Conservation (phyloP, 768 basidiomycete genomes). For the Phlebiopsis flavidoalba region DNA sequence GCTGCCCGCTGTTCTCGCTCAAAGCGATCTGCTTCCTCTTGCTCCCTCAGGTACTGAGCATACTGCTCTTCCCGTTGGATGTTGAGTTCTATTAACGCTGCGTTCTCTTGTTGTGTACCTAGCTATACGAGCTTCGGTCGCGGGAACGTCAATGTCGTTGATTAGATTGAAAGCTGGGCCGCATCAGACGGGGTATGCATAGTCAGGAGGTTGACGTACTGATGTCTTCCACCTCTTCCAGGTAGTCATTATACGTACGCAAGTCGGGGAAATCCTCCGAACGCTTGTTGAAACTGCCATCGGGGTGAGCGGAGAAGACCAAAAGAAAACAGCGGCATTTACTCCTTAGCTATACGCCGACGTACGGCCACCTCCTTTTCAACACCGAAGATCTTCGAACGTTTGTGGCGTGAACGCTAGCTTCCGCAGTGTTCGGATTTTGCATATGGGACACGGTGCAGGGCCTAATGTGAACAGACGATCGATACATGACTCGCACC, state of each 20-base stretch:
- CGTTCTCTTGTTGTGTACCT: slow-evolving; percentile 78
- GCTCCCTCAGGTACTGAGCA: slow-evolving; percentile 62
- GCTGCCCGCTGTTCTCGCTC: slow-evolving; percentile 67
- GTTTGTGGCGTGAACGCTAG: slow-evolving; percentile 94
- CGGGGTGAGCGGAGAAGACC: not conserved
- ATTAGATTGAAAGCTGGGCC: slow-evolving; percentile 90
- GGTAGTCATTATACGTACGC: slow-evolving; percentile 86
- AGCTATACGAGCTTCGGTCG: slow-evolving; percentile 81
- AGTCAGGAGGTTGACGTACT: slow-evolving; percentile 36
- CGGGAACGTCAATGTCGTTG: slow-evolving; percentile 73
- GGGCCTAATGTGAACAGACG: slow-evolving; percentile 93
- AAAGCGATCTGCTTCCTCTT: slow-evolving; percentile 73
- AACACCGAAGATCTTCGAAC: slow-evolving; percentile 85
- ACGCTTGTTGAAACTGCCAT: slow-evolving; percentile 85
- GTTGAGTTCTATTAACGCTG: slow-evolving; percentile 79
- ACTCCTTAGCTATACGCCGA: slow-evolving; percentile 88
- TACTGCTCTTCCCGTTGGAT: slow-evolving; percentile 77
- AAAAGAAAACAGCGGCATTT: slow-evolving; percentile 19
- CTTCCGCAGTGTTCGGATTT: slow-evolving; percentile 80
- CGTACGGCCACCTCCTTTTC: slow-evolving; percentile 94
- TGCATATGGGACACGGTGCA: slow-evolving; percentile 93
- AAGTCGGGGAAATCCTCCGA: slow-evolving; percentile 83
- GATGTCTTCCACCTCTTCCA: slow-evolving; percentile 94
- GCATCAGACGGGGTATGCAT: slow-evolving; percentile 1
- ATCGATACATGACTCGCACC: slow-evolving; percentile 99